Evolutionary conservation across 1,139 yeast genomes (phyloP), one percentile per base, ranked within the genome.

Genomic region (Wickerhamiella pararugosa): DNA sequence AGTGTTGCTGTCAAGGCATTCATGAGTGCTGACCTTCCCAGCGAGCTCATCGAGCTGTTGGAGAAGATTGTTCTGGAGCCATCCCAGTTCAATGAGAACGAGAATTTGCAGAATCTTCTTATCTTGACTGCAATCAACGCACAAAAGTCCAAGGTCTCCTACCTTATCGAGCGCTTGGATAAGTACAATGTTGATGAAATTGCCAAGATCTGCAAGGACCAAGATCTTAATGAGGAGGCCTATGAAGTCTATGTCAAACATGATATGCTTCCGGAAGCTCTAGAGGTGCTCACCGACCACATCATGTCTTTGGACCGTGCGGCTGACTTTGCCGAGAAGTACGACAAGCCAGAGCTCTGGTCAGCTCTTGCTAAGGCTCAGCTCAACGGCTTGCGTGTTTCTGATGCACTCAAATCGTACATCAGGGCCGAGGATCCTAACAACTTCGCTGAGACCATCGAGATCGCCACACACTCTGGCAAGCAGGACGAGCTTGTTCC

Each of bases 41-140:
- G 76, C 51, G 98, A 92, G 64, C 75, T 90, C 59, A 83, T 90
- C 60, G 98, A 90, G 65, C 73, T 90, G 51, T 70, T 90, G 54
- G 98, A 90, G 63, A 90, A 90, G 69, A 90, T 90, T 56, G 86
- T 92, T 51, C 70, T 90, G 56, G 98, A 90, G 64, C 96, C 97
- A 45, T 86, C 97, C 51, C 94, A 96, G 52, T 90, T 90, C 68
- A 83, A 78, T 56, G 97, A 90, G 52, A 90, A 92, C 63, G 81
- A 92, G 51, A 87, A 94, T 36, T 70, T 90, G 59, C 98, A 90
- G 69, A 96, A 95, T 44, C 69, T 90, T 61, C 69, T 90, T 61
- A 74, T 90, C 53, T 72, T 90, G 58, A 90, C 98, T 50, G 96
- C 98, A 33, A 83, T 90, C 60, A 87, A 86, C 64, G 94, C 94